Conservation (phyloP, 345 rosid species). For the Lumnitzera racemosa region DNA sequence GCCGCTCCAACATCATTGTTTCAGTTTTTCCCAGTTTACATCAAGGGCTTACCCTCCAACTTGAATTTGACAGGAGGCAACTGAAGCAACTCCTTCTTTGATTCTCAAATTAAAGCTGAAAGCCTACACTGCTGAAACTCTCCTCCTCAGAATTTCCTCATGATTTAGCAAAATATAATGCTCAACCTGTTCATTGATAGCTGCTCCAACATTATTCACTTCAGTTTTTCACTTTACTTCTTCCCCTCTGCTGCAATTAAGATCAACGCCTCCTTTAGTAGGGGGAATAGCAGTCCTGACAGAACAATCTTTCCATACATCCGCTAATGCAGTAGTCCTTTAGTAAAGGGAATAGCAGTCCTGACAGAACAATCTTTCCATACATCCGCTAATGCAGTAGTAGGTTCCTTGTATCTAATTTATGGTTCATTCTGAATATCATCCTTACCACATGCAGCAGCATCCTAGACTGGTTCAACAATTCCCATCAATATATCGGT, state of each 20-base stretch:
- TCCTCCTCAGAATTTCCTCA: constrained; percentile 45
- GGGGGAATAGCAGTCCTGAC: constrained; percentile 68
- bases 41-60: no score
- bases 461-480: constrained; percentile 30
- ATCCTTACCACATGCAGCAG: constrained; percentile 25
- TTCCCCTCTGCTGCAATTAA: constrained; percentile 62
- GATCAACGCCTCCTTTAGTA: constrained; percentile 26
- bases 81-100: no score
- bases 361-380: constrained; percentile 76
- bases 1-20: constrained; percentile 21
- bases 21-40: no score
- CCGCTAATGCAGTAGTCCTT: constrained; percentile 35
- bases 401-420: constrained; percentile 37
- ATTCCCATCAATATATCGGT: constrained; percentile 34
- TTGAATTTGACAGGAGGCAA: no score
- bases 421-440: constrained; percentile 35
- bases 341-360: constrained; percentile 53
- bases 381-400: constrained; percentile 35
- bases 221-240: constrained; percentile 19
- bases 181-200: constrained; percentile 86
- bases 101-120: no score
- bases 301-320: constrained; percentile 64
- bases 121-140: constrained; percentile 12
- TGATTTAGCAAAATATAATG: constrained; percentile 59
- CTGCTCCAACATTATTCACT: constrained; percentile 18